A percentile compares a stretch with the other conserved stretches of the same genome.
phyloP scores from a whole-genome alignment of 176 grass and related monocot genomes.

The Rhynchospora tenuis region DNA sequence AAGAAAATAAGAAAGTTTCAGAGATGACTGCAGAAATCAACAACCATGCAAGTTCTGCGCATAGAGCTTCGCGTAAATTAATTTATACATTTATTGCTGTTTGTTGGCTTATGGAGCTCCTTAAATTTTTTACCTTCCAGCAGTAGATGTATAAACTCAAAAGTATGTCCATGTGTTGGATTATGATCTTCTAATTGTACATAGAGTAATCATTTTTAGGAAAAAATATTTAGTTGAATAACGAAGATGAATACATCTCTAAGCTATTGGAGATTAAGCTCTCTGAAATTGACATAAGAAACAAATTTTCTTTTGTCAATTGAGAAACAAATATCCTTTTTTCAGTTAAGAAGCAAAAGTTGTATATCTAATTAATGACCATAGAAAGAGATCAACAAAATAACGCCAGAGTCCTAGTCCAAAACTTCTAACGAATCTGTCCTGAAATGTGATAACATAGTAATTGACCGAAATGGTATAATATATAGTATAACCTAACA shows the following conservation, averaged over 20 bases:
- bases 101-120: not conserved
- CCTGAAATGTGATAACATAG: conserved; percentile 5
- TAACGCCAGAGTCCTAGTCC: not conserved
- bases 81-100: not conserved
- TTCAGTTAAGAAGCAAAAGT: not conserved
- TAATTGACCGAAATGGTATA: not conserved
- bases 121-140: not conserved
- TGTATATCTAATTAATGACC: not conserved
- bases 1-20: not conserved
- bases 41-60: not conserved
- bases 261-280: not conserved
- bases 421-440: not conserved
- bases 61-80: not conserved
- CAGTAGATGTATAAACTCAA: too few relatives aligned
- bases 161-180: too few relatives aligned
- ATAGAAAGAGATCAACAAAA: not conserved
- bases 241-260: not conserved
- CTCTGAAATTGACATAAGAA: not conserved
- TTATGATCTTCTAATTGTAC: too few relatives aligned
- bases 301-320: not conserved
- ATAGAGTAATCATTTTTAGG: too few relatives aligned
- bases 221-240: not conserved
- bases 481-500: not conserved
- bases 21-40: not conserved
- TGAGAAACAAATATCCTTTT: not conserved